A percentile compares a stretch with the other conserved stretches of the same genome.
These are phyloP conservation scores for Mucor circinelloides DNA, from an alignment of 371 early-diverging fungal genomes.

Conservation along the genomic window DNA sequence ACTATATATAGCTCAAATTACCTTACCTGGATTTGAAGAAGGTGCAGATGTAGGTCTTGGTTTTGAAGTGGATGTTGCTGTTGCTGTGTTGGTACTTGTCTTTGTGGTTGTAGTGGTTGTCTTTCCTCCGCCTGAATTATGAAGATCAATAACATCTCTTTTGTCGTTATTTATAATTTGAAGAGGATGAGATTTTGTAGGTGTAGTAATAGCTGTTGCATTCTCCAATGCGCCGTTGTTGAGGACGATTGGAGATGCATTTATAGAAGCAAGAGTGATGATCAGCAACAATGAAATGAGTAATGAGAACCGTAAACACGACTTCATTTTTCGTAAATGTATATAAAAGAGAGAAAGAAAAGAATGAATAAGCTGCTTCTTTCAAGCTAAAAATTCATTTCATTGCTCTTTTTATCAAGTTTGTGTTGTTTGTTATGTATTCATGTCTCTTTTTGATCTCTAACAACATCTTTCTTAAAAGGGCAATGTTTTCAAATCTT, in stretches of 20 bases:
- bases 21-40: slow-evolving; percentile 15
- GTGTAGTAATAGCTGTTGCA: background rate
- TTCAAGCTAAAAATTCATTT: background rate
- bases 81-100: slow-evolving; percentile 4
- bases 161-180: background rate
- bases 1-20: background rate
- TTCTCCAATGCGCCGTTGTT: background rate
- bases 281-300: background rate
- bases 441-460: background rate
- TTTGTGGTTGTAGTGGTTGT: background rate
- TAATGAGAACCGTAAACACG: background rate
- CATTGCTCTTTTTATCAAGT: background rate
- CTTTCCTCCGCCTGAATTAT: slow-evolving; percentile 13
- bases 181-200: background rate
- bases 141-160: slow-evolving; percentile 17
- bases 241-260: background rate
- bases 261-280: background rate
- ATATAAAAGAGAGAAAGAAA: background rate
- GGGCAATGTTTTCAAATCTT: slow-evolving; percentile 8
- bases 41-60: slow-evolving; percentile 5
- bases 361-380: background rate
- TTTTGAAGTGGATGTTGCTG: background rate
- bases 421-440: background rate
- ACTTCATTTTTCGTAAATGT: background rate
- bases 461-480: slow-evolving; percentile 16